Evolutionary conservation across 129 eudicot species (phyloP), one percentile per base, ranked within the genome.

Genomic region (Oenanthe sinensis): DNA sequence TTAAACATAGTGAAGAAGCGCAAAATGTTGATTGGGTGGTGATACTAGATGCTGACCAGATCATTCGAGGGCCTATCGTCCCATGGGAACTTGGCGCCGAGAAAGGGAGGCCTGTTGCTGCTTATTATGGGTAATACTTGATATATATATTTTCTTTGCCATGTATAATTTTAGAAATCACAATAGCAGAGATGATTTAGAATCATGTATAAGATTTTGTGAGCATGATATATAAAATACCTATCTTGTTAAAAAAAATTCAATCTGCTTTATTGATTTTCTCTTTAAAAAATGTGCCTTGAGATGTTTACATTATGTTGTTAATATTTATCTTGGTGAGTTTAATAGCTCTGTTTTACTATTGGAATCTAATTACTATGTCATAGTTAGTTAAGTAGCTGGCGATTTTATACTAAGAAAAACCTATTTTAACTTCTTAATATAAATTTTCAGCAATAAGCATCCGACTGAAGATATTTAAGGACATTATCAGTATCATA

Each of bases 21-120:
- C 75, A 95, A 26, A 92, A 88, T 78, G 97, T 95, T 33, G 99
- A 95, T 83, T 95, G 99, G 99, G 99, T 95, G 75, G 94, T 95
- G n/a, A 90, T 95, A 65, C 81, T 95, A 16, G 99, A 95, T 84
- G 99, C 99, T 0, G 99, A 95, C 80, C 88, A 86, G 96, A 90
- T 95, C 79, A 86, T 95, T 39, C 91, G 99, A 73, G 99, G 99
- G 48, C 99, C 97, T 17, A 95, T 95, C 42, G 28, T 95, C 71
- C 99, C 99, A 22, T 95, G 99, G 99, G 86, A 95, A 82, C 86
- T 95, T 78, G 99, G 99, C 15, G 97, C 92, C 2, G 92, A 92
- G 86, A 95, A 87, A 87, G 97, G 99, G 79, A 88, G 85, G 74
- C 97, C 99, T 28, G 99, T 95, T 77, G 96, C 99, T 82, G 96